Evolutionary conservation across 225 moss, liverwort and hornwort genomes (phyloP).

Genomic region (Pseudisothecium myosuroides): DNA sequence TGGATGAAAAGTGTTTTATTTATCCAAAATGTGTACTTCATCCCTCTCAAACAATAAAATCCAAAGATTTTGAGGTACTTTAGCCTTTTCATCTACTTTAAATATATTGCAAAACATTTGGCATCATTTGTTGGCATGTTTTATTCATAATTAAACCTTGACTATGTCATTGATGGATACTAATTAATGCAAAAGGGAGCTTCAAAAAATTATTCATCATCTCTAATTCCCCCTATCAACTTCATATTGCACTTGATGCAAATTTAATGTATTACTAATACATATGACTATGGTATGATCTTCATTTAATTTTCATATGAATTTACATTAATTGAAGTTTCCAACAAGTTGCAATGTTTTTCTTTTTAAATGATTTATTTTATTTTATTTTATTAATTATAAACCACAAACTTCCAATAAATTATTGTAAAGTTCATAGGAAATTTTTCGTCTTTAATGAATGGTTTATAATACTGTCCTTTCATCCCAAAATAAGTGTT

Average conservation of each 20-base stretch:
- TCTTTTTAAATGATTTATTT: no score
- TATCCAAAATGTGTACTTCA: no score
- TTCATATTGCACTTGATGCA: neutral
- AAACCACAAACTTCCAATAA: neutral
- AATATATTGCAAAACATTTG: neutral
- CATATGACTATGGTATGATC: neutral
- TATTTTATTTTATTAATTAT: neutral
- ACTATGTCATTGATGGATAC: neutral
- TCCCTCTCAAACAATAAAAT: neutral
- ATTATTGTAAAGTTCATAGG: neutral
- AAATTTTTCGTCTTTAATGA: neutral
- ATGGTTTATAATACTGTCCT: no score
- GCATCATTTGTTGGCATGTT: neutral
- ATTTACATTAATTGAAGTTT: neutral
- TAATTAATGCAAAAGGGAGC: neutral
- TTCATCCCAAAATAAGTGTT: neutral
- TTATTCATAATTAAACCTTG: neutral
- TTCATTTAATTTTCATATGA: neutral
- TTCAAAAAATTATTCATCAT: neutral
- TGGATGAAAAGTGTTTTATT: neutral
- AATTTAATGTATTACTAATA: neutral
- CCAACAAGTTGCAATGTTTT: neutral
- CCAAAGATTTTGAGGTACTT: neutral
- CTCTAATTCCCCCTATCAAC: neutral
- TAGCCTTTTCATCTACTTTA: no score